Conservation (phyloP, 352 stramenopile genomes). For the Phytopythium montanum region DNA sequence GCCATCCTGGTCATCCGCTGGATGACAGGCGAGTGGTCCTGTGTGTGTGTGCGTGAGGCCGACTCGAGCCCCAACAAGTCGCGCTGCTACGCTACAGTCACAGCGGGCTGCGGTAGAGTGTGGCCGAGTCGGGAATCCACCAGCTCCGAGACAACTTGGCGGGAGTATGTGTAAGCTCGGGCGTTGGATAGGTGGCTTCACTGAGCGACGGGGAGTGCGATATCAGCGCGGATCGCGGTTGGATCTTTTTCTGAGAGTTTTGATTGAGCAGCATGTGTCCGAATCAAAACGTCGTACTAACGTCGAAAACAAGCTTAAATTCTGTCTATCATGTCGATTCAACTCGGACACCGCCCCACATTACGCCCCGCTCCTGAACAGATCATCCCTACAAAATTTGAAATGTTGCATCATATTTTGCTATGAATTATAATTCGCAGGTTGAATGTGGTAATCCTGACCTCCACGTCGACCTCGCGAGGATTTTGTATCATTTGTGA, state of each 20-base stretch:
- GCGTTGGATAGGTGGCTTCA: slow-evolving; percentile 2
- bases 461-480: not conserved
- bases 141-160: not conserved
- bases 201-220: not conserved
- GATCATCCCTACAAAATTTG: slow-evolving; percentile 6
- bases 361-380: not conserved
- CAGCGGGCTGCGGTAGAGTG: not conserved
- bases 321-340: not conserved
- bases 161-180: not conserved
- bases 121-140: not conserved
- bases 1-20: not conserved
- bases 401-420: not conserved
- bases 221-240: slow-evolving; percentile 1
- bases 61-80: not conserved
- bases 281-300: not conserved
- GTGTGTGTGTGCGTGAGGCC: not conserved
- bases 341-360: not conserved
- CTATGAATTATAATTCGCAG: not conserved
- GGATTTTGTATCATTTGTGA: slow-evolving; percentile 4
- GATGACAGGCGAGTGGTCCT: not conserved
- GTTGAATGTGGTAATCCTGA: not conserved
- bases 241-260: slow-evolving; percentile 4
- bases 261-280: slow-evolving; percentile 1
- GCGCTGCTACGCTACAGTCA: not conserved
- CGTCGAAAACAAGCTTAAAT: no score